phyloP scores from a whole-genome alignment of 1,284 basidiomycete species.

The Sanghuangporus baumii region DNA sequence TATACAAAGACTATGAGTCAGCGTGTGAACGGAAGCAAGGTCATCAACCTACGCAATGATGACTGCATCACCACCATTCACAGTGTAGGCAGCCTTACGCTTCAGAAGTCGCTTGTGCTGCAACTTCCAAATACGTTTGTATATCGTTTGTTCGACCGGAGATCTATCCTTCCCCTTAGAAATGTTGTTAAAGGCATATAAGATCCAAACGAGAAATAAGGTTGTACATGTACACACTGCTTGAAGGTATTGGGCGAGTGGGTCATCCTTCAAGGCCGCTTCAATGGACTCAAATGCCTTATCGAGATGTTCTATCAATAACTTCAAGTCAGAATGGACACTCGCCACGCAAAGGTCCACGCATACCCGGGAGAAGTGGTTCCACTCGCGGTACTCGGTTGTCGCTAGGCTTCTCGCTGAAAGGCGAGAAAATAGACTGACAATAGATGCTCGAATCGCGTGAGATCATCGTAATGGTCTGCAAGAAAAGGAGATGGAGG shows the following conservation, averaged over 20 bases:
- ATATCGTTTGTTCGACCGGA: not conserved
- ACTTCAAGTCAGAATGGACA: not conserved
- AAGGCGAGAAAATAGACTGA: not conserved
- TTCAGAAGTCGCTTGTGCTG: not conserved
- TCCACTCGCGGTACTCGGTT: not conserved
- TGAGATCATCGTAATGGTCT: not conserved
- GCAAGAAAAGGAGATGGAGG: not conserved
- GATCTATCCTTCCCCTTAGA: conserved; percentile 4
- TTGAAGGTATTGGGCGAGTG: not conserved
- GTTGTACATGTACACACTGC: not conserved
- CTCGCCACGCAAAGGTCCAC: not conserved
- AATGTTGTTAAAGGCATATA: not conserved
- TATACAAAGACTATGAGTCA: not conserved
- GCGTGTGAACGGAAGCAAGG: not conserved
- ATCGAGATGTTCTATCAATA: conserved; percentile 3
- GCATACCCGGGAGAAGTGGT: not conserved
- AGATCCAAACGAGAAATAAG: not conserved
- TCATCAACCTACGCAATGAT: conserved; percentile 3
- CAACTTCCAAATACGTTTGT: not conserved
- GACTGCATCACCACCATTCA: conserved; percentile 9
- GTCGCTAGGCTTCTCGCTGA: not conserved
- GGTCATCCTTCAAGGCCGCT: conserved; percentile 10
- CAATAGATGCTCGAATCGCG: not conserved
- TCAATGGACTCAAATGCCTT: not conserved
- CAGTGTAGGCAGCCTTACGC: conserved; percentile 6